Base-by-base conservation (phyloP, 2,329 filamentous ascomycete species). In the Penicillium nordicum region DNA sequence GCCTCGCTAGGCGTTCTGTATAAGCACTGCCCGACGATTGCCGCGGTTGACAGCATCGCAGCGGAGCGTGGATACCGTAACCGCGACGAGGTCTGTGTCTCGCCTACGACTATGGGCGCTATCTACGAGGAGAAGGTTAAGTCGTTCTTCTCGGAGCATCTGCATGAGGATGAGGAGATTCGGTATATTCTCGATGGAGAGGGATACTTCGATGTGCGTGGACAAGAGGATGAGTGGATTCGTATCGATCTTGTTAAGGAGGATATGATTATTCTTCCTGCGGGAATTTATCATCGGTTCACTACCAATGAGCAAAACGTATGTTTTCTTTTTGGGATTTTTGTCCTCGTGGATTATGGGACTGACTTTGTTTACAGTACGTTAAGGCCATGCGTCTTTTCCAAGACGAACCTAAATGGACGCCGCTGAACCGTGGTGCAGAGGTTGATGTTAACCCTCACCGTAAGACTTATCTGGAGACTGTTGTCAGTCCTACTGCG, bases 371-470 rank as follows among this genome's bases (percentile, higher is more conserved):
- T 32, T 27, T 51, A 46, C 65, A 97, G 92, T 97, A 93, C 71
- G 90, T 96, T 64, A 90, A 95, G 71, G 94, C 94, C 14, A 93
- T 97, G 90, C 84, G 94, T 55, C 81, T 99, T 50, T 99, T 97
- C 84, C 92, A 97, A 79, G 94, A 97, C 63, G 92, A 97, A 76
- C 94, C 94, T 34, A 97, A 97, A 78, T 99, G 94, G 94, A 97
- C 92, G 36, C 89, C 94, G 14, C 76, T 99, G 64, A 96, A 96
- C 78, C 85, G 94, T 55, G 85, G 83, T 7, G 76, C 79, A 5
- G 88, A 93, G 47, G 83, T 96, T 42, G 91, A 97, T 71, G 73
- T 73, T 57, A 99, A 97, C 76, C 77, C 82, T 50, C 89, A 87
- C 72, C 85, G 94, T 57, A 84, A 90, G 80, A 84, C 85, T 47